Conservation (phyloP, 2,329 filamentous ascomycete species). For the Clonostachys byssicola region DNA sequence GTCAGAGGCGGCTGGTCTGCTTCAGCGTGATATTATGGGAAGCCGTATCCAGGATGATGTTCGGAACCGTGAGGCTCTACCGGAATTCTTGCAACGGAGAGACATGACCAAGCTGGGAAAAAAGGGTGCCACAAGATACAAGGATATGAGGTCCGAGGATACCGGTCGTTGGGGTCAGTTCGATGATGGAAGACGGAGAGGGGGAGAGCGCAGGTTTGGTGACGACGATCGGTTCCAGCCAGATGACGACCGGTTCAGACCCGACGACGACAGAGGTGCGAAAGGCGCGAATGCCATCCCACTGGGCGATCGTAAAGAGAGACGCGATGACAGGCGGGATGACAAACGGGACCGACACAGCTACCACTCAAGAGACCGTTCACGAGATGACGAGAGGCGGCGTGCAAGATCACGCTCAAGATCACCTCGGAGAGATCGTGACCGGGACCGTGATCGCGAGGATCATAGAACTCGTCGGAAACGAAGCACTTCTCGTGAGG, state of each 20-base stretch:
- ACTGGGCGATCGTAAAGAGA: constrained; percentile 50
- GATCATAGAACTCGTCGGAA: constrained; percentile 44
- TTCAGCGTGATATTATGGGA: constrained; percentile 82
- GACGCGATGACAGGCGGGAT: constrained; percentile 29
- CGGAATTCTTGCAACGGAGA: constrained; percentile 86
- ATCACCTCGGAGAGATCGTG: constrained; percentile 41
- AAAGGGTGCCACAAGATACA: constrained; percentile 88
- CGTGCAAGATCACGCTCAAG: constrained; percentile 34
- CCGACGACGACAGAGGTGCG: constrained; percentile 30
- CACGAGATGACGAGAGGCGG: constrained; percentile 10
- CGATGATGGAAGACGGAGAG: constrained; percentile 40
- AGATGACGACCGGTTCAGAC: constrained; percentile 49
- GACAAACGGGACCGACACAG: constrained; percentile 19
- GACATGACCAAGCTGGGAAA: constrained; percentile 92
- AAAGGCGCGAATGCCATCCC: constrained; percentile 70
- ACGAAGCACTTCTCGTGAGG: constrained; percentile 51
- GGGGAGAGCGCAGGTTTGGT: constrained; percentile 21
- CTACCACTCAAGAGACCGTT: constrained; percentile 10
- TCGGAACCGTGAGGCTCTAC: constrained; percentile 74
- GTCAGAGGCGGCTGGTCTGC: constrained; percentile 68
- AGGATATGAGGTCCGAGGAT: constrained; percentile 83
- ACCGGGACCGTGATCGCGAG: constrained; percentile 27
- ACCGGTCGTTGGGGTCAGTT: constrained; percentile 80
- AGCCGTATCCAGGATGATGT: constrained; percentile 79
- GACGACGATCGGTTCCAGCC: constrained; percentile 65